Base-by-base conservation (phyloP, 129 eudicot genomes). In the Dittrichia graveolens region DNA sequence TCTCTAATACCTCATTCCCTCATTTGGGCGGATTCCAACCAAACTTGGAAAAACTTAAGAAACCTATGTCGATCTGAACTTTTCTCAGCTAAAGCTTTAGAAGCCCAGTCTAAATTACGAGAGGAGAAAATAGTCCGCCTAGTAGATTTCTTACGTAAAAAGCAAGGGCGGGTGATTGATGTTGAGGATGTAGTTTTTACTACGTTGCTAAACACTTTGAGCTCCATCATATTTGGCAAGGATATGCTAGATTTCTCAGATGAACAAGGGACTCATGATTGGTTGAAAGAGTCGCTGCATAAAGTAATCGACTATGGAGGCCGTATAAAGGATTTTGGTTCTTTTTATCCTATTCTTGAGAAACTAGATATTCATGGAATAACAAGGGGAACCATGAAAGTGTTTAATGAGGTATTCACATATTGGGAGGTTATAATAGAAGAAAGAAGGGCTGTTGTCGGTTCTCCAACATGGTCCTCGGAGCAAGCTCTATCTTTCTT, bases 41-140 rank as follows among this genome's bases (percentile, higher is more conserved):
- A 48, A 46, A 49, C 55, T 6, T 74, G 78, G 78, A 74, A 48
- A 67, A 11, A 3, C 13, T n/a, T 74, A 38, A 56, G 54, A n/a
- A 31, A 49, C 40, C 46, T 74, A 37, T 62, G 48, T 40, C 67
- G 79, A 39, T 39, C 40, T 9, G 73, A 75, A 41, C 49, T 76
- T 14, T 76, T 76, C 69, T 76, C 80, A 0, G 38, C 69, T 9
- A 76, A 76, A 58, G 68, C 69, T 0, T 37, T 76, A 5, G 75
- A 67, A 14, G 57, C 69, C 14, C 80, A 76, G 7, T 37, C 65
- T 4, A 37, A 4, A 10, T 3, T 76, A 37, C 47, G 72, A 6
- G 68, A 68, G 12, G 44, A 76, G 6, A 76, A 76, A 38, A 15
- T 58, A 4, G 43, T 4, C 6, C 61, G 35, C 13, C 6, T 76